Evolutionary conservation across 306 rosid species (phyloP).

Genomic region (Cucumis hystrix): DNA sequence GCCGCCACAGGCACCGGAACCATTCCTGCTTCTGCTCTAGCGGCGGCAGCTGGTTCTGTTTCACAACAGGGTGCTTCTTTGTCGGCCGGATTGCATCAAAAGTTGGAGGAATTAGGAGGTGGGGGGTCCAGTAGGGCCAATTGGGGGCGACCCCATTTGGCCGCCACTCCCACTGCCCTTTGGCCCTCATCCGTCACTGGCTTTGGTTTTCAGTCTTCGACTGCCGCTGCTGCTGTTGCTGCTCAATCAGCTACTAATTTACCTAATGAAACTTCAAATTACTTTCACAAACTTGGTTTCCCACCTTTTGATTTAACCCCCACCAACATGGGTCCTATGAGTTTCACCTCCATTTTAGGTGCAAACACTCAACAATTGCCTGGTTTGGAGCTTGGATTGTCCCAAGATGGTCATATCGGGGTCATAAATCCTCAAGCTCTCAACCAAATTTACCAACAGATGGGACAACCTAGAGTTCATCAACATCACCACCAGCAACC

Average conservation of each 20-base stretch:
- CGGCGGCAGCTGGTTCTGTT: conserved; percentile 46
- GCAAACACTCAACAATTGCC: conserved; percentile 50
- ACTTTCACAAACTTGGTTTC: conserved; percentile 67
- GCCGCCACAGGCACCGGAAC: conserved; percentile 91
- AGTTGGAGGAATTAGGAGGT: conserved; percentile 51
- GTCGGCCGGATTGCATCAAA: conserved; percentile 54
- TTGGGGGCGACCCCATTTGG: conserved; percentile 83
- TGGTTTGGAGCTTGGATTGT: conserved; percentile 83
- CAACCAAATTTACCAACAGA: conserved; percentile 91
- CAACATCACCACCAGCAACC: conserved; percentile 32
- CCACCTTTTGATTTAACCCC: conserved; percentile 73
- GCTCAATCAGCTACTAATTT: conserved; percentile 34
- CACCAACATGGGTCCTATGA: conserved; percentile 65
- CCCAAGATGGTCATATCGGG: conserved; percentile 90
- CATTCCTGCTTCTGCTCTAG: conserved; percentile 84
- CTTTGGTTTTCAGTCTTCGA: conserved; percentile 60
- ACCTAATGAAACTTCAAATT: conserved; percentile 45
- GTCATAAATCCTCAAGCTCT: conserved; percentile 70
- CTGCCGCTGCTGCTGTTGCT: conserved; percentile 19
- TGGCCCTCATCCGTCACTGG: conserved; percentile 69
- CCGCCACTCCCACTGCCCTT: conserved; percentile 45
- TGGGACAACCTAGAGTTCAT: conserved; percentile 68
- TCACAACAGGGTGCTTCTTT: conserved; percentile 53
- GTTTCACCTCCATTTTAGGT: conserved; percentile 87
- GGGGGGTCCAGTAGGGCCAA: conserved; percentile 69